Evolutionary conservation across 2,329 filamentous ascomycete genomes (phyloP).

Genomic region (Talaromyces sp.): DNA sequence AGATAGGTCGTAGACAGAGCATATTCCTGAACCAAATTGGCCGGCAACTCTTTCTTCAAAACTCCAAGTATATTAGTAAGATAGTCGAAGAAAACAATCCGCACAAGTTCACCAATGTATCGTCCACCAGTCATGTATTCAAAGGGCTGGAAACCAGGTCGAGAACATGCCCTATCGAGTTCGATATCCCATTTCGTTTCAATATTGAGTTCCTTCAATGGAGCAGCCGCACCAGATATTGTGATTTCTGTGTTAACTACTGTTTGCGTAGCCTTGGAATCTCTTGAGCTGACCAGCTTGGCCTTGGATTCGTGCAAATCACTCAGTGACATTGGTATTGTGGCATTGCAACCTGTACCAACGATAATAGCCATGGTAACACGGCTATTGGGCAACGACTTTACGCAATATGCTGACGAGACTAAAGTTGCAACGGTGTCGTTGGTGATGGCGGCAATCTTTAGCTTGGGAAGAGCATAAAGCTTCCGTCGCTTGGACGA

Average conservation of each 20-base stretch:
- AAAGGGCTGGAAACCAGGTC: slow-evolving; percentile 74
- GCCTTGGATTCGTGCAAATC: slow-evolving; percentile 65
- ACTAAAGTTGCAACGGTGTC: slow-evolving; percentile 78
- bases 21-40: slow-evolving; percentile 57
- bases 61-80: slow-evolving; percentile 49
- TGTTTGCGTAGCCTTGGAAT: slow-evolving; percentile 60
- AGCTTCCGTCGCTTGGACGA: slow-evolving; percentile 47
- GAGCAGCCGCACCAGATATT: slow-evolving; percentile 70
- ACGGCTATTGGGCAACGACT: slow-evolving; percentile 59
- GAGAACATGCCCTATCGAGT: slow-evolving; percentile 66
- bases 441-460: slow-evolving; percentile 74
- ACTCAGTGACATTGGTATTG: slow-evolving; percentile 66
- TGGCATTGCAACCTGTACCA: slow-evolving; percentile 78
- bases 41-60: slow-evolving; percentile 51
- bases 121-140: slow-evolving; percentile 82
- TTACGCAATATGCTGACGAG: slow-evolving; percentile 71
- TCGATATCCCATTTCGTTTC: slow-evolving; percentile 69
- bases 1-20: slow-evolving; percentile 70
- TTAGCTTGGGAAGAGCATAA: slow-evolving; percentile 61
- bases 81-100: slow-evolving; percentile 68
- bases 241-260: slow-evolving; percentile 84
- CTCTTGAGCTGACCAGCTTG: slow-evolving; percentile 48
- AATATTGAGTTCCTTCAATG: slow-evolving; percentile 59
- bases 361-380: slow-evolving; percentile 79
- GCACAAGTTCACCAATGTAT: slow-evolving; percentile 74